A percentile compares a stretch with the other conserved stretches of the same genome.
Evolutionary conservation across 2,329 filamentous ascomycete genomes (phyloP).

Genomic region (Phaeoacremonium minimum): DNA sequence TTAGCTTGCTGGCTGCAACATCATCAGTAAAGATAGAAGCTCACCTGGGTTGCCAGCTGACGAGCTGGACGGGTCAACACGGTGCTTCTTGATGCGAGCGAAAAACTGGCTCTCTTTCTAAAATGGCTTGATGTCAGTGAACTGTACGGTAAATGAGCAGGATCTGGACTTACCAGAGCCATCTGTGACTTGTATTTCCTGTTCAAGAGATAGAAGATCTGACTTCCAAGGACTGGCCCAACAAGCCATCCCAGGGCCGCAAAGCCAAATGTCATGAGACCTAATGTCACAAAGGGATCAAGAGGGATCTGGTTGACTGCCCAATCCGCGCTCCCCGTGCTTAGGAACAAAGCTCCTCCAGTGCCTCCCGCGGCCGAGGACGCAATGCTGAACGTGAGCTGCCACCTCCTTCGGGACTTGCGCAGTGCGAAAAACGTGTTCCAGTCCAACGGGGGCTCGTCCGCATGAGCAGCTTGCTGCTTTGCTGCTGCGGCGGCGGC

Average conservation of each 20-base stretch:
- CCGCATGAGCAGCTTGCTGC: slow-evolving; percentile 17
- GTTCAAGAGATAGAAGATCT: slow-evolving; percentile 74
- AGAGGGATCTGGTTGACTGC: slow-evolving; percentile 69
- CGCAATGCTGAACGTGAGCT: slow-evolving; percentile 70
- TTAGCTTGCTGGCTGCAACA: slow-evolving; percentile 6
- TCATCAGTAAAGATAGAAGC: slow-evolving; percentile 15
- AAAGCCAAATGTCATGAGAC: slow-evolving; percentile 71
- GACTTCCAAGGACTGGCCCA: slow-evolving; percentile 77
- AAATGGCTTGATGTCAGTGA: not conserved
- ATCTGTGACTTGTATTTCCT: slow-evolving; percentile 68
- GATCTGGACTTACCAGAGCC: slow-evolving; percentile 54
- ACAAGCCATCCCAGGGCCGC: slow-evolving; percentile 82
- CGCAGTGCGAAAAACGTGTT: slow-evolving; percentile 90
- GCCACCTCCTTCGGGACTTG: slow-evolving; percentile 77
- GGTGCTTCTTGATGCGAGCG: slow-evolving; percentile 82
- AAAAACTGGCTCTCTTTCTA: slow-evolving; percentile 95
- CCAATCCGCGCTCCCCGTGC: slow-evolving; percentile 68
- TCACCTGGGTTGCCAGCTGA: slow-evolving; percentile 80
- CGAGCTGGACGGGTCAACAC: slow-evolving; percentile 85
- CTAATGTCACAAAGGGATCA: slow-evolving; percentile 83
- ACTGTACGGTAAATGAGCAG: too few species aligned
- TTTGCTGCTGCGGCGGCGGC: slow-evolving; percentile 18
- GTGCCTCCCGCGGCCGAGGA: slow-evolving; percentile 60
- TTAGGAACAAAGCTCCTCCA: slow-evolving; percentile 61
- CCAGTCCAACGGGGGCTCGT: slow-evolving; percentile 64